Base-by-base conservation (phyloP, 331 rosid genomes). In the Malus hybrid region DNA sequence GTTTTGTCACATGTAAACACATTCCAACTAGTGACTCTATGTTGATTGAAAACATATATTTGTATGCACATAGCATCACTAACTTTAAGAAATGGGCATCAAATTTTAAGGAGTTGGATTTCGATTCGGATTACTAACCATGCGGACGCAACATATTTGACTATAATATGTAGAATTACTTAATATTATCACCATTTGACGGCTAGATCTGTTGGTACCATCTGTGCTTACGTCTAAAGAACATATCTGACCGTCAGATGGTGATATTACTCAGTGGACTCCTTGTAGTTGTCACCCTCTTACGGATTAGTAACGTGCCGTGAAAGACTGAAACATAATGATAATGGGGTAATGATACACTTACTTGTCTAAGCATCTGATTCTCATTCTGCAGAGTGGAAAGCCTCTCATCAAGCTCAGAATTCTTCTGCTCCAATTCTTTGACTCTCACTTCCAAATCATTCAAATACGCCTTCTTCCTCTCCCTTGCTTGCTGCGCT, bases 401-500 rank as follows among this genome's bases (percentile, higher is more conserved):
- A 24, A 92, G 91, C 79, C 81, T 95, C 86, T 95, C 99, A 75
- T 89, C 89, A 33, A 90, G 87, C 85, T 90, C 98, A 5, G 98
- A 88, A 75, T 95, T 95, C 86, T 95, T 95, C 84, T 78, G 85
- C 88, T 95, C 99, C 77, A 92, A 87, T 56, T 95, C 97, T 62
- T 87, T 86, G 57, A 92, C 96, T 68, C 77, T 86, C 29, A 87
- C 78, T 86, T 95, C 99, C 88, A 95, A 88, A 48, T 92, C 99
- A 78, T 24, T 86, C 87, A 95, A 84, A 78, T 95, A 92, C 3
- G 96, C 98, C 90, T 95, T 95, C 84, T 95, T 95, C 81, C 98
- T 95, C 86, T 95, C 99, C 88, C 99, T 90, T 50, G 99, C 99
- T 86, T 88, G 99, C 80, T 95, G 99, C 34, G 99, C 99, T 20